Percentiles rank a stretch among this genome's conserved stretches.
These are phyloP conservation scores for Eutrema heterophyllum DNA, from an alignment of 345 rosid genomes.

Conservation along the genomic window DNA sequence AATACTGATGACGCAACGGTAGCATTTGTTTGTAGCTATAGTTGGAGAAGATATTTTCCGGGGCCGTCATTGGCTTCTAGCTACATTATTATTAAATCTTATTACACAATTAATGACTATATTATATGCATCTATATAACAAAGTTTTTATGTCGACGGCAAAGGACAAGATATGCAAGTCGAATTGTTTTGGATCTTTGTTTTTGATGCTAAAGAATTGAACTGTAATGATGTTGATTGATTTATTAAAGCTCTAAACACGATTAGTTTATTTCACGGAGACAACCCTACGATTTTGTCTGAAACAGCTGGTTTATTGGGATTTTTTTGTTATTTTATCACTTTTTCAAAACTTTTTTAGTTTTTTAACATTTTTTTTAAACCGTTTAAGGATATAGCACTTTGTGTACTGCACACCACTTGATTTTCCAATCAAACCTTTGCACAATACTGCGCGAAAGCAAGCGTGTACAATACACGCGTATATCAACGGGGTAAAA, in stretches of 20 bases:
- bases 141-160: slow-evolving; percentile 25
- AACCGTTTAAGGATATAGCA: no score
- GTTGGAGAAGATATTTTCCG: slow-evolving; percentile 25
- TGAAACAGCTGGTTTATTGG: not conserved
- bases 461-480: no score
- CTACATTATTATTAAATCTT: not conserved
- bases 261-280: not conserved
- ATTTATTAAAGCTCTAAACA: slow-evolving; percentile 8
- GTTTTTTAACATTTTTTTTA: no score
- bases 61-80: slow-evolving; percentile 9
- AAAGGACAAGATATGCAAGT: slow-evolving; percentile 18
- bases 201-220: not conserved
- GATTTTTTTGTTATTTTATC: no score
- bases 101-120: slow-evolving; percentile 4
- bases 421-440: no score
- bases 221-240: slow-evolving; percentile 20
- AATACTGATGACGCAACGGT: not conserved
- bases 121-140: not conserved
- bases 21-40: slow-evolving; percentile 19
- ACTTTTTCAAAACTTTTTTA: no score
- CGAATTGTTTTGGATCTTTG: slow-evolving; percentile 25
- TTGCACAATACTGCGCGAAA: no score
- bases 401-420: no score
- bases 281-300: not conserved
- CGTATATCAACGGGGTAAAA: no score